Evolutionary conservation across 2,329 filamentous ascomycete genomes (phyloP).

Genomic region (Trichoderma hamatum): DNA sequence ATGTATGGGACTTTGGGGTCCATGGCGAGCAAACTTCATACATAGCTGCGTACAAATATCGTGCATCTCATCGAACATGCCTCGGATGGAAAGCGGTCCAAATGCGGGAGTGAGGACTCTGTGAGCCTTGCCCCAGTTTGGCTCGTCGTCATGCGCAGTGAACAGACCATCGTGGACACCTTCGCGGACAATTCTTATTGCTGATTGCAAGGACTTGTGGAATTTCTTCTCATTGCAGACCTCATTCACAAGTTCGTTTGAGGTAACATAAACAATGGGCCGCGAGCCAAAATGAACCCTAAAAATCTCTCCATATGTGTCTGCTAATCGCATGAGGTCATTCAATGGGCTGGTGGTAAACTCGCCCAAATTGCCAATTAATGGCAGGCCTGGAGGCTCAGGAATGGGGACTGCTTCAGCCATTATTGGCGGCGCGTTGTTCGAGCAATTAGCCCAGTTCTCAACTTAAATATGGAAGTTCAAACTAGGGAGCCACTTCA

Average conservation of each 20-base stretch:
- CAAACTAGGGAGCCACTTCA: too few relatives aligned
- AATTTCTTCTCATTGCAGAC: constrained; percentile 69
- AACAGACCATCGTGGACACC: constrained; percentile 68
- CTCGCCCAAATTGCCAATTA: constrained; percentile 67
- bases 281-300: constrained; percentile 55
- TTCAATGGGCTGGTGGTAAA: constrained; percentile 61
- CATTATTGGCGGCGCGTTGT: constrained; percentile 34
- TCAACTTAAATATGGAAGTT: too few relatives aligned
- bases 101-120: constrained; percentile 69
- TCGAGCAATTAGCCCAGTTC: too few relatives aligned
- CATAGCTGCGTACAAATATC: constrained; percentile 68
- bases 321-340: constrained; percentile 59
- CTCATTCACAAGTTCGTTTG: constrained; percentile 62
- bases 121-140: constrained; percentile 70
- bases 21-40: constrained; percentile 71
- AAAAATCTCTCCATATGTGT: constrained; percentile 67
- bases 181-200: constrained; percentile 56
- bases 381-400: constrained; percentile 63
- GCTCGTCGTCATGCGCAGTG: constrained; percentile 57
- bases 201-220: constrained; percentile 56
- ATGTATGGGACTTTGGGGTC: constrained; percentile 58
- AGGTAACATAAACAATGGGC: constrained; percentile 55
- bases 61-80: constrained; percentile 71
- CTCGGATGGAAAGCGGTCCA: constrained; percentile 66
- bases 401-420: constrained; percentile 56